Percentiles rank a stretch among this genome's conserved stretches.
Conservation (phyloP, 208 protist genomes). For the Novymonas esmeraldas region DNA sequence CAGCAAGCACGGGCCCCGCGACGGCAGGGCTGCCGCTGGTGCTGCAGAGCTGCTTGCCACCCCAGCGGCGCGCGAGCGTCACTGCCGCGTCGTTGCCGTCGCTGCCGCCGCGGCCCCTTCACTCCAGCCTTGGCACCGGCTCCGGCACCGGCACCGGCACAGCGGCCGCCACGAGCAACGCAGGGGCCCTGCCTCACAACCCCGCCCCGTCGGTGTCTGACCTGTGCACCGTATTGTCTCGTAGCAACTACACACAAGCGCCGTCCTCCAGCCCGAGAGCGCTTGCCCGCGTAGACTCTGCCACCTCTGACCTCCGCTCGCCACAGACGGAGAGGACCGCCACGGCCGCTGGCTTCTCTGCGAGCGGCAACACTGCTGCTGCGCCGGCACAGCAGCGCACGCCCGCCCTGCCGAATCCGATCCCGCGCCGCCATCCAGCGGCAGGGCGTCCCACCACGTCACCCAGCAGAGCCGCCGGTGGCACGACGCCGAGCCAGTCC, state of each 20-base stretch:
- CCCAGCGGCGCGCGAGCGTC: slow-evolving; percentile 5
- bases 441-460: background rate
- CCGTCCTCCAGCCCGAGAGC: background rate
- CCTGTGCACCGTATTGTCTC: background rate
- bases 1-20: slow-evolving; percentile 7
- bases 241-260: slow-evolving; percentile 1
- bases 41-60: background rate
- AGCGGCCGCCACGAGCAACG: slow-evolving; percentile 18
- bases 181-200: slow-evolving; percentile 18
- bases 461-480: background rate
- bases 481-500: background rate
- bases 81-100: background rate
- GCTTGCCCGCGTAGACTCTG: background rate
- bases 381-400: slow-evolving; percentile 10
- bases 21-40: background rate
- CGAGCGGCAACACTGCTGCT: no score
- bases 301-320: background rate
- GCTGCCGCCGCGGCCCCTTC: background rate
- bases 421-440: no score
- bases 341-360: background rate
- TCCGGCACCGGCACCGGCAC: background rate
- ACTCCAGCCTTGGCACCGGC: background rate
- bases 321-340: background rate
- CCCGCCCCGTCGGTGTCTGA: slow-evolving; percentile 17
- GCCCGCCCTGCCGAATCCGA: background rate